These are phyloP conservation scores for Spatholobus suberectus DNA, from an alignment of 306 rosid species.

Conservation along the genomic window DNA sequence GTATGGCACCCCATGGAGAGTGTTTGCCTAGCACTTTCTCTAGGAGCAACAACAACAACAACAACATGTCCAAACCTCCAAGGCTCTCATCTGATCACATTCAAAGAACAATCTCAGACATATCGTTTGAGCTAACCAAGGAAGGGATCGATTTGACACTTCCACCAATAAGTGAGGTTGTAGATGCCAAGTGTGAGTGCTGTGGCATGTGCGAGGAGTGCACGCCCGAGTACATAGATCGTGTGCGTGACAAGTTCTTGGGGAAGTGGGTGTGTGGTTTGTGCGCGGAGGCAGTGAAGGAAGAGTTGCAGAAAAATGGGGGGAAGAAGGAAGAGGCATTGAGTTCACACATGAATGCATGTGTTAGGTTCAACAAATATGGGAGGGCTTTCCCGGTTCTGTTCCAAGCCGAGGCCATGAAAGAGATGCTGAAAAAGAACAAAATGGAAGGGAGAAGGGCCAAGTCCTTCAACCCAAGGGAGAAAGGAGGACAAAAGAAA, in stretches of 20 bases:
- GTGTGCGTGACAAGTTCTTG: constrained; percentile 61
- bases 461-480: constrained; percentile 79
- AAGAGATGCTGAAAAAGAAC: constrained; percentile 87
- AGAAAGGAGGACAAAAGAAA: constrained; percentile 52
- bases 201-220: constrained; percentile 96
- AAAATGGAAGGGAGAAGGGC: constrained; percentile 75
- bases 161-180: constrained; percentile 71
- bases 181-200: constrained; percentile 89
- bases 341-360: constrained; percentile 75
- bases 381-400: constrained; percentile 89
- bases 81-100: constrained; percentile 54
- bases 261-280: constrained; percentile 94
- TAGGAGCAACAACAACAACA: constrained; percentile 43
- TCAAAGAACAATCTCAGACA: constrained; percentile 83
- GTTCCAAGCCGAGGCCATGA: constrained; percentile 93
- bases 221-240: constrained; percentile 78
- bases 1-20: constrained; percentile 85
- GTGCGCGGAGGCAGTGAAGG: constrained; percentile 94
- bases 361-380: constrained; percentile 82
- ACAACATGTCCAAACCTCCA: constrained; percentile 57
- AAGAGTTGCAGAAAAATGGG: constrained; percentile 78
- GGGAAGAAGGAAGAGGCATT: constrained; percentile 79
- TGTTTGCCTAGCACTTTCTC: constrained; percentile 41
- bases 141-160: constrained; percentile 52
- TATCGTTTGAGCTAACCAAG: constrained; percentile 67